A percentile compares a stretch with the other conserved stretches of the same genome.
Evolutionary conservation across 192 early-diverging fungal genomes (phyloP).

Genomic region (Linnemannia exigua): DNA sequence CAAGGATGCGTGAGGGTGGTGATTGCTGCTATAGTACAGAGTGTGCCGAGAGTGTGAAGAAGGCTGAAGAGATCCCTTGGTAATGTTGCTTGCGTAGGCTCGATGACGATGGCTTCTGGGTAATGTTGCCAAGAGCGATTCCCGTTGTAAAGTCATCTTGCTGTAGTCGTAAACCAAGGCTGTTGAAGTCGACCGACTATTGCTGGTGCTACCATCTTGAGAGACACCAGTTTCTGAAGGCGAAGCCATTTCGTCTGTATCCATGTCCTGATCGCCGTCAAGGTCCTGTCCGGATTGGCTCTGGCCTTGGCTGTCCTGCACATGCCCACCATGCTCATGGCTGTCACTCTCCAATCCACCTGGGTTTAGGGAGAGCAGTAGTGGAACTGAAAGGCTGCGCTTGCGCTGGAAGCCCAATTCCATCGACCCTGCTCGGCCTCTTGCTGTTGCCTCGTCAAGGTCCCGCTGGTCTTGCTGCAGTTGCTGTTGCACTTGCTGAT

Average conservation of each 20-base stretch:
- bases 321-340: neutral
- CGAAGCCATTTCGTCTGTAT: conserved; percentile 8
- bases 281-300: neutral
- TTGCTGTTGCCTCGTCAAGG: neutral
- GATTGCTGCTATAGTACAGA: conserved; percentile 4
- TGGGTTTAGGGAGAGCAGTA: conserved; percentile 14
- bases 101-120: conserved; percentile 14
- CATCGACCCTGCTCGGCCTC: neutral
- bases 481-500: conserved; percentile 1
- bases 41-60: conserved; percentile 5
- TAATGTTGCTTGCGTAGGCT: neutral
- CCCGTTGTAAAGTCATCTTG: conserved; percentile 5
- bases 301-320: neutral
- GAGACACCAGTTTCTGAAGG: neutral
- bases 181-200: neutral
- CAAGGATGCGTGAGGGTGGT: conserved; percentile 12
- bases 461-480: conserved; percentile 1
- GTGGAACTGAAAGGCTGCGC: conserved; percentile 39
- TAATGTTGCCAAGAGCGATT: conserved; percentile 1
- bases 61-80: neutral
- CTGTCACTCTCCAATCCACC: neutral
- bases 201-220: neutral
- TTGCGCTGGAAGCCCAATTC: conserved; percentile 24
- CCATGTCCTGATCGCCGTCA: conserved; percentile 33
- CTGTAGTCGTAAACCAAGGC: conserved; percentile 9